Evolutionary conservation across 495 filamentous ascomycete species (phyloP).

Genomic region (Entonaema liquescens): DNA sequence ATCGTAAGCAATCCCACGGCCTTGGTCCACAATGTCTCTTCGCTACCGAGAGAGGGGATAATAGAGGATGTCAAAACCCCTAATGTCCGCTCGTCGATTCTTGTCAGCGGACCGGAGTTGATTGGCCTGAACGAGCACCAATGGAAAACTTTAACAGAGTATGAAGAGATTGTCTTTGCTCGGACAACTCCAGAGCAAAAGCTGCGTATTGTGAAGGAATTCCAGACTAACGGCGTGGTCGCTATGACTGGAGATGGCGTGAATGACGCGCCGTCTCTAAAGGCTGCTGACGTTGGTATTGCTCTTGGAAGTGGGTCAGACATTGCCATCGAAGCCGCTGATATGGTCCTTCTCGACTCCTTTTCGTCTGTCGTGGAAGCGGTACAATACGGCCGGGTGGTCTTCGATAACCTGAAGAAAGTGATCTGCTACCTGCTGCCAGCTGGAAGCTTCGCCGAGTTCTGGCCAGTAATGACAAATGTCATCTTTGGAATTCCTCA

Average conservation of each 20-base stretch:
- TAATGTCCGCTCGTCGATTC: conserved; percentile 47
- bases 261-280: conserved; percentile 81
- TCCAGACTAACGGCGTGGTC: conserved; percentile 64
- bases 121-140: conserved; percentile 64
- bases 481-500: conserved; percentile 75
- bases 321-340: conserved; percentile 74
- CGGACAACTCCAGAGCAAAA: conserved; percentile 81
- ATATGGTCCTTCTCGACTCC: conserved; percentile 74
- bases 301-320: conserved; percentile 83
- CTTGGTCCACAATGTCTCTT: conserved; percentile 51
- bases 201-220: conserved; percentile 74
- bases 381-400: conserved; percentile 69
- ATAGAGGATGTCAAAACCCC: conserved; percentile 26
- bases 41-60: conserved; percentile 48
- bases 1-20: conserved; percentile 63
- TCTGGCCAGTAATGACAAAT: conserved; percentile 76
- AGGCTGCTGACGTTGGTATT: conserved; percentile 80
- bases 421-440: conserved; percentile 77
- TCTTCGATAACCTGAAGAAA: conserved; percentile 78
- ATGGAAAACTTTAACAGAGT: conserved; percentile 65
- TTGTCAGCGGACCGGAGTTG: conserved; percentile 67
- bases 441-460: conserved; percentile 72
- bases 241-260: conserved; percentile 79
- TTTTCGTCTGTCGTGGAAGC: conserved; percentile 75
- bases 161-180: conserved; percentile 72